Base-by-base conservation (phyloP, 306 rosid species). In the Quercus cerris region DNA sequence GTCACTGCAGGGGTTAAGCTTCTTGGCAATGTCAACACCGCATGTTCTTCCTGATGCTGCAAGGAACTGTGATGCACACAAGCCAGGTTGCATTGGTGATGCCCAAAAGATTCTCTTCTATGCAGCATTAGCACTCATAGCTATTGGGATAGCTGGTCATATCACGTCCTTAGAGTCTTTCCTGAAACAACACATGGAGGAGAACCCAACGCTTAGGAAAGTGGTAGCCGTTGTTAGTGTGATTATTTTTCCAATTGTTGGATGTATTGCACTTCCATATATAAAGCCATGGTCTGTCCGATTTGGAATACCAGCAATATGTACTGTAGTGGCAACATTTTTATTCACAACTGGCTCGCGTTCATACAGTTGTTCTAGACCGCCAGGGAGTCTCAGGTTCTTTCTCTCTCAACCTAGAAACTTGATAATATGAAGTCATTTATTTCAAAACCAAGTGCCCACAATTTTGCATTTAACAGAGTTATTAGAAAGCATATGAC, bases 231-330 rank as follows among this genome's bases (percentile, higher is more conserved):
- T 52, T 3, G 38, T 31, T 15, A 27, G 6, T 15, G 11, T 73
- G 73, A 2, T 75, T 12, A 18, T 81, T 25, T 44, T 75, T 71
- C 20, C 78, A 11, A 0, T 62, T n/a, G 33, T 33, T n/a, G 88
- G 84, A 52, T 71, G 51, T 30, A 27, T 75, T 23, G 81, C n/a
- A n/a, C n/a, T n/a, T n/a, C n/a, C n/a, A n/a, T n/a, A n/a, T n/a
- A n/a, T n/a, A n/a, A n/a, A n/a, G 49, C 70, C 84, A 9, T 85
- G 88, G 84, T 77, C 81, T 1, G 6, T 82, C 22, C 77, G 74
- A 56, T 85, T 75, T 57, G 88, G 83, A 1, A 70, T 81, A 52
- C 73, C 84, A 4, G 75, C 84, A 0, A 76, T 82, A 14, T 30
- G 15, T 22, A 57, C 66, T 11, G 79, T 72, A 14, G 44, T 75